Percentiles rank a stretch among this genome's conserved stretches.
phyloP scores from a whole-genome alignment of 2,329 filamentous ascomycete species.

The Stachybotrys chartarum region DNA sequence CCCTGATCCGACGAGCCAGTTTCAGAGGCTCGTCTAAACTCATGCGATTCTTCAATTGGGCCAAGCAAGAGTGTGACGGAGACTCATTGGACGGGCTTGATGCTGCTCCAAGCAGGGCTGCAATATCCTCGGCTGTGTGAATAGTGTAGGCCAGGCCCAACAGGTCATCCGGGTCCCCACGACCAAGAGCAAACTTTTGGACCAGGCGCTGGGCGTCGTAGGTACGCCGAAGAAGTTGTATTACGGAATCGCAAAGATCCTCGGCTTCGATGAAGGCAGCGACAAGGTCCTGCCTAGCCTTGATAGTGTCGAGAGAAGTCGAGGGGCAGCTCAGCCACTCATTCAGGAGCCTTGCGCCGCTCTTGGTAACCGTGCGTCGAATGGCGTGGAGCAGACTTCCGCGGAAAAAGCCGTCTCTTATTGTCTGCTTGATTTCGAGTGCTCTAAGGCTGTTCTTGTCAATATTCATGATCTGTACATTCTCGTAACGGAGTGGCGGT shows the following conservation, averaged over 20 bases:
- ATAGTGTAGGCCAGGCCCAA: conserved; percentile 79
- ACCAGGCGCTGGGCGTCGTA: conserved; percentile 85
- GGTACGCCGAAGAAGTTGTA: conserved; percentile 62
- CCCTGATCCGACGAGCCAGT: conserved; percentile 64
- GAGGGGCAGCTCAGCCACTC: conserved; percentile 87
- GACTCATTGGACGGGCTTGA: conserved; percentile 4
- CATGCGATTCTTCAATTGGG: conserved; percentile 47
- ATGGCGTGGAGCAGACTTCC: conserved; percentile 90
- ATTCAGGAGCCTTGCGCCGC: conserved; percentile 75
- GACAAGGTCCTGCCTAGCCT: conserved; percentile 74
- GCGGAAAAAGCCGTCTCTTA: conserved; percentile 69
- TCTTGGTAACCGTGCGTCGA: conserved; percentile 82
- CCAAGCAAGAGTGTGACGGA: conserved; percentile 26
- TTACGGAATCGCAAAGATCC: conserved; percentile 62
- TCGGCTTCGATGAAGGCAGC: conserved; percentile 61
- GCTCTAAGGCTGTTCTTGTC: conserved; percentile 88
- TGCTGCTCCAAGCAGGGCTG: conserved; percentile 32
- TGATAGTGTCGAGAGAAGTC: conserved; percentile 75
- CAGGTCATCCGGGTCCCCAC: conserved; percentile 88
- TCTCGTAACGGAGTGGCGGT: conserved; percentile 67
- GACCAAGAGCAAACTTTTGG: conserved; percentile 88
- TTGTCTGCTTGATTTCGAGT: conserved; percentile 80
- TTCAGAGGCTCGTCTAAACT: conserved; percentile 58
- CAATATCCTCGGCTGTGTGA: conserved; percentile 61
- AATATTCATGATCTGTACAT: conserved; percentile 76